Base-by-base conservation (phyloP, 1,284 basidiomycete genomes). In the Xanthoconium separans region DNA sequence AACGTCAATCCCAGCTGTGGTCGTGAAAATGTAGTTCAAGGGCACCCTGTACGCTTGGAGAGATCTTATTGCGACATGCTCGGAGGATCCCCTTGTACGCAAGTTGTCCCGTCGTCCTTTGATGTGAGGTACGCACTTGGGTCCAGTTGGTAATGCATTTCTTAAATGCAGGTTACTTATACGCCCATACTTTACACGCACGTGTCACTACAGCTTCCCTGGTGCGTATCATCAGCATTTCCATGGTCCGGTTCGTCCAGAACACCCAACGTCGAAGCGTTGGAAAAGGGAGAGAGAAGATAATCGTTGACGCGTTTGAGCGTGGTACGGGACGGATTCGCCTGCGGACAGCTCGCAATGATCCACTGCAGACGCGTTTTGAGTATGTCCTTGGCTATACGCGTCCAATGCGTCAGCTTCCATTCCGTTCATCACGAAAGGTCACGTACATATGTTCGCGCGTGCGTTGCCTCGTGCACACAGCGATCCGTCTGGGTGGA, bases 261-360 rank as follows among this genome's bases (percentile, higher is more conserved):
- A 22, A 36, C 7, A 18, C 16, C 30, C 3, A 27, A 2, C 33
- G 4, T 40, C n/a, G 31, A 44, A 12, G 61, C 55, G 33, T 63
- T 44, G 22, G 57, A 57, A 8, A 64, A 58, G 0, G 74, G 63
- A 0, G 80, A 79, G 53, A 92, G 74, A 27, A 93, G 71, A 59
- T 81, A 89, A 61, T 91, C 87, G 62, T 93, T 92, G 42, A 93
- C 82, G 9, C 86, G 76, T 65, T 93, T 90, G 53, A 93, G 74
- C 22, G 87, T 91, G 9, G 79, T 77, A 44, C 91, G 77, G 27
- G 87, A 83, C 2, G 92, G 91, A 62, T 93, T 92, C 2, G 87
- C 84, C 47, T 77, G 69, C 2, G 89, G 83, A n/a, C 80, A 72
- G 61, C 83, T 84, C 5, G 83, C 75, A 53, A 92, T 87, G 48